Evolutionary conservation across 805 yeast species (phyloP).

Genomic region (Saccharomycopsis microspora): DNA sequence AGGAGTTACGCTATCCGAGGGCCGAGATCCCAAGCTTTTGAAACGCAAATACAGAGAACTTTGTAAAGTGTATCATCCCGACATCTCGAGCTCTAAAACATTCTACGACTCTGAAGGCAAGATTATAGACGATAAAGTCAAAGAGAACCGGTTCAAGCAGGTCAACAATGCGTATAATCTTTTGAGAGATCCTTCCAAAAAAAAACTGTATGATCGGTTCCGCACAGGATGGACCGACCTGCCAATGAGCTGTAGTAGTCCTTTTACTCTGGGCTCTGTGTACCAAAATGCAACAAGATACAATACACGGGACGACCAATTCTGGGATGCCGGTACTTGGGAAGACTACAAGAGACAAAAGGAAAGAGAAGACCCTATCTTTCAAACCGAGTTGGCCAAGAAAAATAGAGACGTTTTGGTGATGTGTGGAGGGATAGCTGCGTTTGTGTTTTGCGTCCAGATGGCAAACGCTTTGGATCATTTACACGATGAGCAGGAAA

Average conservation of each 20-base stretch:
- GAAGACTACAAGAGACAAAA: constrained; percentile 19
- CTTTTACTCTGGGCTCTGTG: neutral
- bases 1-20: constrained; percentile 19
- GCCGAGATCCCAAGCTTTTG: constrained; percentile 21
- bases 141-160: constrained; percentile 28
- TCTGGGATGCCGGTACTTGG: constrained; percentile 42
- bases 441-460: constrained; percentile 22
- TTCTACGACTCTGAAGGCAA: constrained; percentile 12
- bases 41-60: constrained; percentile 31
- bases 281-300: constrained; percentile 1
- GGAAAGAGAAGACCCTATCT: constrained; percentile 17
- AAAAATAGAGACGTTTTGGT: constrained; percentile 16
- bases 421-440: constrained; percentile 24
- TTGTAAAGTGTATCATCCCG: constrained; percentile 51
- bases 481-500: constrained; percentile 25
- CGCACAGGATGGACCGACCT: constrained; percentile 27
- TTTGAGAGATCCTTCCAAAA: constrained; percentile 22
- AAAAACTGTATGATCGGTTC: constrained; percentile 25
- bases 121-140: constrained; percentile 18
- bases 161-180: constrained; percentile 26
- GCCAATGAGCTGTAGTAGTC: neutral
- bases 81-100: constrained; percentile 18
- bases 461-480: constrained; percentile 27
- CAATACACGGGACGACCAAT: constrained; percentile 20
- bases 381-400: constrained; percentile 19